Percentiles rank a stretch among this genome's conserved stretches.
Evolutionary conservation across 305 asterid genomes (phyloP).

Genomic region (Solanum hybrid): DNA sequence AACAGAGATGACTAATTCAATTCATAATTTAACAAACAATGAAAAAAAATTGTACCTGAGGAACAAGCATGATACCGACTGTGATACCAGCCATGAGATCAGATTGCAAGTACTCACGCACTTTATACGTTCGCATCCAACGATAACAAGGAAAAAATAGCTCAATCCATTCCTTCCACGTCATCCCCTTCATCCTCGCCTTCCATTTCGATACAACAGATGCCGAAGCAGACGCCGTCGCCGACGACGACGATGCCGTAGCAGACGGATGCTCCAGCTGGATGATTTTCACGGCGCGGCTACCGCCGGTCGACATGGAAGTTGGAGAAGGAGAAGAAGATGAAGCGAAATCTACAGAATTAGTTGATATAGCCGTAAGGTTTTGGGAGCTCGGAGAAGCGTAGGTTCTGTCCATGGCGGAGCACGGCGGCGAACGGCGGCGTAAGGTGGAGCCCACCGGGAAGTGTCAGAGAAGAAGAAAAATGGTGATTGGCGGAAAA

Average conservation of each 20-base stretch:
- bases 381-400: constrained; percentile 69
- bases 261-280: constrained; percentile 68
- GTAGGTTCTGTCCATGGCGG: constrained; percentile 37
- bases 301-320: neutral
- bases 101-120: constrained; percentile 78
- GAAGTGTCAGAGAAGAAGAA: neutral
- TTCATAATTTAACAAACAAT: neutral
- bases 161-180: constrained; percentile 72
- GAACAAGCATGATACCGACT: constrained; percentile 98
- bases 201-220: constrained; percentile 39
- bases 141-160: constrained; percentile 79
- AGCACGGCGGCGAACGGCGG: neutral
- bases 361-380: constrained; percentile 23
- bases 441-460: neutral
- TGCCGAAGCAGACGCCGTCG: constrained; percentile 7
- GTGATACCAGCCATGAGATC: constrained; percentile 94
- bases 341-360: neutral
- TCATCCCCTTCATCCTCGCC: constrained; percentile 56
- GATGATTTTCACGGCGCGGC: constrained; percentile 57
- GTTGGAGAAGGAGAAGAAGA: constrained; percentile 1
- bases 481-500: constrained; percentile 2
- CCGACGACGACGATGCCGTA: constrained; percentile 16
- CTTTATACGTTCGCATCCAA: constrained; percentile 81
- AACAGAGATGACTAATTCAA: neutral
- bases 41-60: constrained; percentile 46